Conservation (phyloP, 2,329 filamentous ascomycete species). For the Beauveria sp. region DNA sequence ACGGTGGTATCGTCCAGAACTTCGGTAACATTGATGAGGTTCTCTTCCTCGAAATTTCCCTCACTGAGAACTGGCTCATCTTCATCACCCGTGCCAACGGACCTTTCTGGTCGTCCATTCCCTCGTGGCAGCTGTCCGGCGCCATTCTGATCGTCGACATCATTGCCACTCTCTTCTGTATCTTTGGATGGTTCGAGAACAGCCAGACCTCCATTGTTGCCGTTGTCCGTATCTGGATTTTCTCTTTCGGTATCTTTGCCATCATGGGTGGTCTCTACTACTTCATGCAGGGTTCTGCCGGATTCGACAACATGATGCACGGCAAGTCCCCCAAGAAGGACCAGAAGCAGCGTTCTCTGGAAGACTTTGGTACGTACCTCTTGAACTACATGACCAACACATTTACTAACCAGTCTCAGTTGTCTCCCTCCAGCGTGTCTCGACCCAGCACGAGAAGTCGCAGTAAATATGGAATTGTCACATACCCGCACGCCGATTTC, state of each 20-base stretch:
- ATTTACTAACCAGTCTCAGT: slow-evolving; percentile 54
- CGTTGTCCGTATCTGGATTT: slow-evolving; percentile 83
- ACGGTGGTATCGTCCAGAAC: slow-evolving; percentile 85
- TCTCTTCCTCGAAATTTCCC: slow-evolving; percentile 81
- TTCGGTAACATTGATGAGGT: slow-evolving; percentile 75
- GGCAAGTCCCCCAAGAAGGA: slow-evolving; percentile 76
- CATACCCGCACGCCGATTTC: slow-evolving; percentile 29
- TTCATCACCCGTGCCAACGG: slow-evolving; percentile 93
- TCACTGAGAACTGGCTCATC: slow-evolving; percentile 94
- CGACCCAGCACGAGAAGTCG: slow-evolving; percentile 86
- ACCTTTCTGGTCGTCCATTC: slow-evolving; percentile 83
- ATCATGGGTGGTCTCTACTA: slow-evolving; percentile 68
- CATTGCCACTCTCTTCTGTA: slow-evolving; percentile 74
- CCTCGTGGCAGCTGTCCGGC: slow-evolving; percentile 74
- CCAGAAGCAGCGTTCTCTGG: slow-evolving; percentile 74
- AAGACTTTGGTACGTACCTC: slow-evolving; percentile 72
- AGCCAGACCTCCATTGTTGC: slow-evolving; percentile 69
- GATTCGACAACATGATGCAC: slow-evolving; percentile 91
- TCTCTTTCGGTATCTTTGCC: slow-evolving; percentile 84
- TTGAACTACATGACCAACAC: not conserved
- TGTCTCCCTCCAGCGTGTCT: slow-evolving; percentile 82
- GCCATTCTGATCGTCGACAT: slow-evolving; percentile 78
- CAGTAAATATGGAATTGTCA: slow-evolving; percentile 43
- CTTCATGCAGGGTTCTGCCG: slow-evolving; percentile 70
- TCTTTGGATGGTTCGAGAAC: slow-evolving; percentile 73